Percentiles rank a stretch among this genome's conserved stretches.
phyloP scores from a whole-genome alignment of 192 early-diverging fungal genomes.

The Phlyctochytrium planicorne region DNA sequence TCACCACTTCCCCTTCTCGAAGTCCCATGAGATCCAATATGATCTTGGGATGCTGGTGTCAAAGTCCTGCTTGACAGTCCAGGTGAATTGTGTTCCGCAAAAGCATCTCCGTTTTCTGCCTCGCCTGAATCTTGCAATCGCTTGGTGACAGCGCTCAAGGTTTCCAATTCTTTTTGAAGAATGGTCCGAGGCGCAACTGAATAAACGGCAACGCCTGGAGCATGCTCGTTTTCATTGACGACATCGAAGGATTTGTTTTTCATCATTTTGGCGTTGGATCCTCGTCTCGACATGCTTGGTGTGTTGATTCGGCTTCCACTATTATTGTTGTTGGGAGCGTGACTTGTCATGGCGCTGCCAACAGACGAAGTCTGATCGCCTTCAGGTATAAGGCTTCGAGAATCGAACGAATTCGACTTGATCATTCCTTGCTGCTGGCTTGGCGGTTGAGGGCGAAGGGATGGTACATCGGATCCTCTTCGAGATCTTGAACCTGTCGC shows the following conservation, averaged over 20 bases:
- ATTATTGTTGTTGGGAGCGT: background rate
- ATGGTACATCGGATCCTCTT: too few relatives aligned
- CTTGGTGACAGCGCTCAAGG: background rate
- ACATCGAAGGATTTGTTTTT: background rate
- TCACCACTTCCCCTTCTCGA: too few relatives aligned
- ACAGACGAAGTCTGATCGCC: background rate
- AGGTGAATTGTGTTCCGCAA: too few relatives aligned
- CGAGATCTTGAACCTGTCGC: too few relatives aligned
- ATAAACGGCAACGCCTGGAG: background rate
- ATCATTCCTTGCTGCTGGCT: background rate
- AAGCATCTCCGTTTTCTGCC: too few relatives aligned
- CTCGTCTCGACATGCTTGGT: background rate
- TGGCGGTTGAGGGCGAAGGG: too few relatives aligned
- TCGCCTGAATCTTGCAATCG: background rate
- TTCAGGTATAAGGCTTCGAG: background rate
- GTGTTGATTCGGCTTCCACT: background rate
- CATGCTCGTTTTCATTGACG: background rate
- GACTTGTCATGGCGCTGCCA: background rate
- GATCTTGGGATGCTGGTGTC: too few relatives aligned
- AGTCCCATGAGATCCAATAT: too few relatives aligned
- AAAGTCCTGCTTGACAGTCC: too few relatives aligned
- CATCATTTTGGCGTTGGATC: background rate
- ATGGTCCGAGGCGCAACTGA: background rate
- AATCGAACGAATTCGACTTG: constrained; percentile 1
- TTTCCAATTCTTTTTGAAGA: background rate